These are phyloP conservation scores for Didymella exigua DNA, from an alignment of 2,329 filamentous ascomycete genomes.

Conservation along the genomic window DNA sequence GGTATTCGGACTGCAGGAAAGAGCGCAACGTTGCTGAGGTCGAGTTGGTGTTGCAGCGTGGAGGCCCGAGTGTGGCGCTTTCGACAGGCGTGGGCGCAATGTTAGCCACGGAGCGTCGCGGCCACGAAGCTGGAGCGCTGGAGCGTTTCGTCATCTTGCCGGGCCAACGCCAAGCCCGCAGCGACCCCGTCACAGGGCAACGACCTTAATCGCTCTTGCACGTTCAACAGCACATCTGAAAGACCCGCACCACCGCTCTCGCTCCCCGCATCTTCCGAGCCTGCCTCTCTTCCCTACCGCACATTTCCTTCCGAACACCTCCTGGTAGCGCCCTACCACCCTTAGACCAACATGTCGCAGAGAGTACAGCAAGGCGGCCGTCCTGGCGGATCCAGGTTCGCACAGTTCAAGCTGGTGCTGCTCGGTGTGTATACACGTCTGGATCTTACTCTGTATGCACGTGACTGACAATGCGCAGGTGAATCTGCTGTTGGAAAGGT, in stretches of 20 bases:
- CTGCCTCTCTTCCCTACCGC: neutral
- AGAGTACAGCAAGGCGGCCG: slow-evolving; percentile 75
- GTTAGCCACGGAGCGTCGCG: slow-evolving; percentile 2
- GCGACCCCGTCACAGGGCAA: slow-evolving; percentile 15
- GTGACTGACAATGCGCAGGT: slow-evolving; percentile 61
- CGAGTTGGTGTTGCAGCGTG: neutral
- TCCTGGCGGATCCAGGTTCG: slow-evolving; percentile 75
- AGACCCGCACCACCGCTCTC: slow-evolving; percentile 16
- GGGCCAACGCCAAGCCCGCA: slow-evolving; percentile 8
- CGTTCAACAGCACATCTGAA: slow-evolving; percentile 13
- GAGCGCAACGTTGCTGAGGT: neutral
- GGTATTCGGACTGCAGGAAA: neutral
- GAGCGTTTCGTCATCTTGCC: slow-evolving; percentile 26
- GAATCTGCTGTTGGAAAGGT: slow-evolving; percentile 99
- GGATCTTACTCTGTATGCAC: neutral
- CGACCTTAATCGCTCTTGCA: slow-evolving; percentile 15
- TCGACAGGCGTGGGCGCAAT: slow-evolving; percentile 1
- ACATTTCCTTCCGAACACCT: slow-evolving; percentile 9
- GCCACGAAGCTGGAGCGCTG: slow-evolving; percentile 2
- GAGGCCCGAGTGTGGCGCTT: neutral
- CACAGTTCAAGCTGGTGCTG: slow-evolving; percentile 98
- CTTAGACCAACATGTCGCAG: slow-evolving; percentile 71
- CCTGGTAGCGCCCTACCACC: slow-evolving; percentile 32
- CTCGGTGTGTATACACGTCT: slow-evolving; percentile 68
- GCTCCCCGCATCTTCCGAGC: slow-evolving; percentile 4